These are phyloP conservation scores for Colletotrichum gloeosporioides DNA, from an alignment of 2,329 filamentous ascomycete species.

Conservation along the genomic window DNA sequence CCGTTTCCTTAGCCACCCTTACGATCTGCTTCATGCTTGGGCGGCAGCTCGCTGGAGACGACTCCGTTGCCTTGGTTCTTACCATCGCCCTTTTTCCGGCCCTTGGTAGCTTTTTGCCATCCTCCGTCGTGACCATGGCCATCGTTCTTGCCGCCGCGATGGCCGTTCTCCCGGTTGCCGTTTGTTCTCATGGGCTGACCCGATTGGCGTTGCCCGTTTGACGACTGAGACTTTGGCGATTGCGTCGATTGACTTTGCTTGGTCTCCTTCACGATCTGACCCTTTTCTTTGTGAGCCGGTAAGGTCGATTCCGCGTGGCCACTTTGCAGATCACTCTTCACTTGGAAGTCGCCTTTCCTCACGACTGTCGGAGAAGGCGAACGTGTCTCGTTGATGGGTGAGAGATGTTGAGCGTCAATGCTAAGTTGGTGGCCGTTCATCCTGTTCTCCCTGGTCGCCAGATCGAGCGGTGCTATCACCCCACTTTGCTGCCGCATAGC, in stretches of 20 bases:
- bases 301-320: background rate
- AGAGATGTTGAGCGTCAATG: constrained; percentile 60
- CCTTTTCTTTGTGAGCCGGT: constrained; percentile 1
- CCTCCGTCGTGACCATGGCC: constrained; percentile 47
- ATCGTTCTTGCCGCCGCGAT: constrained; percentile 62
- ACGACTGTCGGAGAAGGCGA: constrained; percentile 71
- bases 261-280: constrained; percentile 29
- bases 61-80: constrained; percentile 51
- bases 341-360: constrained; percentile 43
- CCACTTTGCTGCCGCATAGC: constrained; percentile 49
- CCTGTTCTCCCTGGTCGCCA: constrained; percentile 53
- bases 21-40: constrained; percentile 64
- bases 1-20: constrained; percentile 60
- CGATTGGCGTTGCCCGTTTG: constrained; percentile 32
- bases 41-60: constrained; percentile 53
- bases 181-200: constrained; percentile 39
- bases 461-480: constrained; percentile 60
- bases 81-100: constrained; percentile 56
- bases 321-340: constrained; percentile 3
- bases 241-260: constrained; percentile 27
- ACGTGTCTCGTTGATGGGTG: constrained; percentile 76
- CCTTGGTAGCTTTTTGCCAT: constrained; percentile 66
- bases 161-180: constrained; percentile 55
- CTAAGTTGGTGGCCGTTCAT: constrained; percentile 36
- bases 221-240: constrained; percentile 22